Evolutionary conservation across 352 stramenopile species (phyloP), one percentile per base, ranked within the genome.

Genomic region (Phytophthora quininea): DNA sequence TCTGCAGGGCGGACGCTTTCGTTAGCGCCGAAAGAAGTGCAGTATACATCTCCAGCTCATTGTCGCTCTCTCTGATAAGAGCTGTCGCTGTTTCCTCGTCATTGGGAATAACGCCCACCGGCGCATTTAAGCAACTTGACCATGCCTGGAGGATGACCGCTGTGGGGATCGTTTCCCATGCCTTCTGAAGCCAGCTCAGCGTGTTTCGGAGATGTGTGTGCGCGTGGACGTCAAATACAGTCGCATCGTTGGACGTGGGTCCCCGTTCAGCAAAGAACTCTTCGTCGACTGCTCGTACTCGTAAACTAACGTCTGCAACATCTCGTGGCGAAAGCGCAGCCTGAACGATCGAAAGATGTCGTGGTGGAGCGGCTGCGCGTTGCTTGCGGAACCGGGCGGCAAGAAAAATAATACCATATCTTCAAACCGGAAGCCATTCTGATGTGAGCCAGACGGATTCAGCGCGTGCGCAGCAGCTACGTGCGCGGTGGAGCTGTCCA

Each of bases 401-500:
- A 91, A 61, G 45, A 93, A 80, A 4, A 92, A 62, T 9, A 93
- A 72, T 15, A 93, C 79, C 15, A 91, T 71, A 4, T 74, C 79
- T 38, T 93, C 82, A 38, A 90, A 89, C 15, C 64, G 82, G 57
- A 88, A 93, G 14, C 83, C 82, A 58, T 72, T 72, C 15, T 79
- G 79, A 66, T 85, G 80, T 38, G 82, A 89, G 7, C 83, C 85
- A 1, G 66, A 71, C 1, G 83, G 82, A 48, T 91, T 81, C 15
- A 91, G 64, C 30, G 84, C 62, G 32, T 89, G 79, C 12, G 81
- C 83, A 9, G 86, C 84, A 38, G 84, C 80, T 52, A 90, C 67
- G 53, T 93, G 85, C 5, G 80, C 82, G 24, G 83, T 76, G 32
- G 76, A 91, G 24, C 75, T 84, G 48, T 92, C 78, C 58, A 93